Evolutionary conservation across 2,329 filamentous ascomycete species (phyloP).

Genomic region (Trichothecium roseum): DNA sequence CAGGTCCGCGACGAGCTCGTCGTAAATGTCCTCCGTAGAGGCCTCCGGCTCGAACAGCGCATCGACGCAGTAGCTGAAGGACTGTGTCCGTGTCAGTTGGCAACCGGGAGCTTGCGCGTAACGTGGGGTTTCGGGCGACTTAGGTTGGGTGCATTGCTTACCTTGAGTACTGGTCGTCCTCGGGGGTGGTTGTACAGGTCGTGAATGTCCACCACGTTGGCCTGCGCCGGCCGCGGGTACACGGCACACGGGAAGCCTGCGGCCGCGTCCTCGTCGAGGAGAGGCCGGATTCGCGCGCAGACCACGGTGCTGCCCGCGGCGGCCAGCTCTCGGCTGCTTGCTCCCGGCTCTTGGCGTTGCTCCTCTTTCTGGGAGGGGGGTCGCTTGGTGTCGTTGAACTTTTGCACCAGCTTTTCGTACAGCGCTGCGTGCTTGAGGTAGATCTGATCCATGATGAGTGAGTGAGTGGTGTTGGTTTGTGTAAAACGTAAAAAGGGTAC

Average conservation of each 20-base stretch:
- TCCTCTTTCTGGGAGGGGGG: too few species aligned
- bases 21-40: constrained; percentile 29
- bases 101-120: too few species aligned
- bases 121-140: too few species aligned
- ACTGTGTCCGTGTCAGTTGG: constrained; percentile 14
- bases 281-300: constrained; percentile 23
- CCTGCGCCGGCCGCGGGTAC: constrained; percentile 11
- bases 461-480: too few species aligned
- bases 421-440: too few species aligned
- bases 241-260: constrained; percentile 17
- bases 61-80: constrained; percentile 23
- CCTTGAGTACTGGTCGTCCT: constrained; percentile 19
- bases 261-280: constrained; percentile 21
- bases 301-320: constrained; percentile 25
- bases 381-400: too few species aligned
- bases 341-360: too few species aligned
- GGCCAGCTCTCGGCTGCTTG: too few species aligned
- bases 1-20: constrained; percentile 26
- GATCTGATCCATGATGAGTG: too few species aligned
- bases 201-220: constrained; percentile 22
- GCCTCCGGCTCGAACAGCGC: constrained; percentile 21
- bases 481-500: too few species aligned
- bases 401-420: too few species aligned
- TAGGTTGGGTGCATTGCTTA: too few species aligned
- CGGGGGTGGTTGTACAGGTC: constrained; percentile 22